Conservation (phyloP, 805 yeast species). For the Cyberlindnera saturnus region DNA sequence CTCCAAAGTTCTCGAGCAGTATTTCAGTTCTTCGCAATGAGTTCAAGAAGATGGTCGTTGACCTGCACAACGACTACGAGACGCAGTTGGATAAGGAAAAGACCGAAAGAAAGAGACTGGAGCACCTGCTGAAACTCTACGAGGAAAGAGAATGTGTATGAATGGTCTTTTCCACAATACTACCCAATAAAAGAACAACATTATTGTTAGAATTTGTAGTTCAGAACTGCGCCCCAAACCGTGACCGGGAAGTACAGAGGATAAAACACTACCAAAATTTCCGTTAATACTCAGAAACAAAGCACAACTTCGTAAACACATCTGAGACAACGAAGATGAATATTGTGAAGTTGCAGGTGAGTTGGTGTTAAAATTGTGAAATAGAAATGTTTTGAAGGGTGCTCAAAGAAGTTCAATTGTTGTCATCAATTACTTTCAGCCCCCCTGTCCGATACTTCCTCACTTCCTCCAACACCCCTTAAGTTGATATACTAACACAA, state of each 20-base stretch:
- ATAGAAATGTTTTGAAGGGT: too few species aligned
- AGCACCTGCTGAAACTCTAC: slow-evolving; percentile 31
- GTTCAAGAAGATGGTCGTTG: slow-evolving; percentile 58
- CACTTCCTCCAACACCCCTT: slow-evolving; percentile 5
- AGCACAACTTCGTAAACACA: too few species aligned
- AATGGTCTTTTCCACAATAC: not conserved
- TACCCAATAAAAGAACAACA: not conserved
- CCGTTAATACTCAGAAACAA: too few species aligned
- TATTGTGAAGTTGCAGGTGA: slow-evolving; percentile 55
- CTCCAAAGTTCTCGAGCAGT: slow-evolving; percentile 26
- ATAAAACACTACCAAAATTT: too few species aligned
- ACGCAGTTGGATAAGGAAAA: slow-evolving; percentile 51
- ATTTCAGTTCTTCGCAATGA: slow-evolving; percentile 59
- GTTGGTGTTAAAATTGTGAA: slow-evolving; percentile 18
- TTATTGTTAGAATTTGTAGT: too few species aligned
- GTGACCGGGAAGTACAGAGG: too few species aligned
- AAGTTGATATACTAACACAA: not conserved
- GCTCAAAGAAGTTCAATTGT: too few species aligned
- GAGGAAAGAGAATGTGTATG: slow-evolving; percentile 11
- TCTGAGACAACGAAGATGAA: slow-evolving; percentile 36
- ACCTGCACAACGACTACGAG: slow-evolving; percentile 58
- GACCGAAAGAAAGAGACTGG: slow-evolving; percentile 40
- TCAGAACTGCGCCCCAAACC: not conserved
- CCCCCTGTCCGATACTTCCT: not conserved
- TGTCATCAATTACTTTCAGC: not conserved